Base-by-base conservation (phyloP, 1,284 basidiomycete species). In the Ustilago xerochloae region DNA sequence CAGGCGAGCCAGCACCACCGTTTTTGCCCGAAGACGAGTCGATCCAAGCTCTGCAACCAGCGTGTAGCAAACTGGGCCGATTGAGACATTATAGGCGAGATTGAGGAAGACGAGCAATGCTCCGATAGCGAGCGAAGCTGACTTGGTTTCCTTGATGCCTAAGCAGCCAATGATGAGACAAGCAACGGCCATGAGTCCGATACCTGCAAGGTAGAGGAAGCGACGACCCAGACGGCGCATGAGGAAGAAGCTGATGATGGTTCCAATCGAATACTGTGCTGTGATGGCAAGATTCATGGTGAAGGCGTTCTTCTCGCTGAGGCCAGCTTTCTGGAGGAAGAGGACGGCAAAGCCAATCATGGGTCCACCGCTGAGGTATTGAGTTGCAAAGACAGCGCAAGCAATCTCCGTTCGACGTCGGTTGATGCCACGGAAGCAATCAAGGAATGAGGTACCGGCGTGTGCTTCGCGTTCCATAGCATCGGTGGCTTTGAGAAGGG, bases 1-100 rank as follows among this genome's bases (percentile, higher is more conserved):
- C 51, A 84, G 84, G 48, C 88, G 85, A 24, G 86, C 85, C 28
- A 88, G 81, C 1, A 85, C 87, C 60, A 88, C 85, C 0, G 87
- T 87, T 84, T 88, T 88, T 63, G 86, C 84, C 9, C 85, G 81
- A 7, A 87, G 83, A 16, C 86, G 82, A 22, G 86, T 85, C 15
- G 86, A 85, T 0, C 85, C 79, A 29, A 87, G 77, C 58, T 87
- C 87, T 8, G 86, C 84, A 8, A 87, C 86, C 39, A 87, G 79
- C 28, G 83, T 83, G 75, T 85, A 86, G 4, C 43, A 16, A 66
- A 84, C 83, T 16, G 46, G 61, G 12, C 43, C 43, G 8, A 28
- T 20, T 5, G 22, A 26, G 15, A 45, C n/a, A 6, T 45, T 16
- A 15, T 20, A 45, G 7, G 13, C n/a, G 43, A 45, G 22, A 13